Evolutionary conservation across 2,329 filamentous ascomycete species (phyloP), one percentile per base, ranked within the genome.

Genomic region (Eurotiales sp.): DNA sequence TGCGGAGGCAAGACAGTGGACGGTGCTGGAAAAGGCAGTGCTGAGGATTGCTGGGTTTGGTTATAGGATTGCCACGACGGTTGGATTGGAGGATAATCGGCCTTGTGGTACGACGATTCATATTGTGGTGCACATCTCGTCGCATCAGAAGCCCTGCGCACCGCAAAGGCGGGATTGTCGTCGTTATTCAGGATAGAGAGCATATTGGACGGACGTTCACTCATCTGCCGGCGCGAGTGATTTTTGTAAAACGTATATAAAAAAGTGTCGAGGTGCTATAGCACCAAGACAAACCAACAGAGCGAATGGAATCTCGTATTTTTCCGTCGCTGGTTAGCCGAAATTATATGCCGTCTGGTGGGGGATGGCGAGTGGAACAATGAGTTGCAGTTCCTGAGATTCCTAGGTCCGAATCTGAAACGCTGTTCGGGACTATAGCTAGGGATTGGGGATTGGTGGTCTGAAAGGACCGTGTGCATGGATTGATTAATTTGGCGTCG

Each of bases 161-260:
- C 53, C 21, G 50, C 53, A 19, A 55, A 55, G 45, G 53, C 44
- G 14, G 53, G 53, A 52, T 55, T 49, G 29, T 55, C 53, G 22
- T 55, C 53, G 41, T 55, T 55, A 46, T 55, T 55, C 36, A 55
- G 21, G 29, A 55, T 55, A 12, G 53, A 55, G 12, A 48, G 49
- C 50, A 55, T 55, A 27, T 30, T 46, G 15, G 45, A 39, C 17
- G 15, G 50, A 34, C 39, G 47, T 32, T 37, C 47, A 40, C 47
- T 36, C 47, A 50, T 50, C 47, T 40, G 40, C 32, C 25, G 23
- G 8, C 27, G 23, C 17, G 19, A 32, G 27, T 17, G 17, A 6
- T 22, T 48, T 32, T 34, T 7, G 36, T 15, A 40, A 41, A 23
- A 37, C 2, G 15, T 37, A n/a, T 15, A 15, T n/a, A 34, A 15